Evolutionary conservation across 2,329 filamentous ascomycete genomes (phyloP).

Genomic region (Orbilia oligospora): DNA sequence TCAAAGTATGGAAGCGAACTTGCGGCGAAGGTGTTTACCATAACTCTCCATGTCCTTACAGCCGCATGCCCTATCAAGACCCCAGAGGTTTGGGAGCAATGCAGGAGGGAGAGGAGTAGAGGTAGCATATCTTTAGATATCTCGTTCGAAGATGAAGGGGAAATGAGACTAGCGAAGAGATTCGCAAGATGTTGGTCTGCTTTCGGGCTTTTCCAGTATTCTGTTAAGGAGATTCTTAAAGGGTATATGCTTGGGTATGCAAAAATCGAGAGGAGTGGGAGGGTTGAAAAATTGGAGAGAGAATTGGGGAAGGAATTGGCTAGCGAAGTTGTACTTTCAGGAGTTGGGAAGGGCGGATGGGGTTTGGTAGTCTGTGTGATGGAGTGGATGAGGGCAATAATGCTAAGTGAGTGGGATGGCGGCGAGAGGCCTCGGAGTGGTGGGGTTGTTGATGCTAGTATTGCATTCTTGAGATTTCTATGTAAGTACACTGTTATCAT

Average conservation of each 20-base stretch:
- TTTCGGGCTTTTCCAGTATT: constrained; percentile 46
- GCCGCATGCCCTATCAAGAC: constrained; percentile 57
- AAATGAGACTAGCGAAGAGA: constrained; percentile 62
- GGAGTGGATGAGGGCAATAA: constrained; percentile 81
- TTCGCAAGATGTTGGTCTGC: constrained; percentile 61
- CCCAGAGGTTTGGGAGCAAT: constrained; percentile 62
- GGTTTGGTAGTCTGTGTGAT: constrained; percentile 66
- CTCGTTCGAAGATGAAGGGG: constrained; percentile 65
- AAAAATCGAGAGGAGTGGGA: constrained; percentile 43
- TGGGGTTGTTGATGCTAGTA: constrained; percentile 80
- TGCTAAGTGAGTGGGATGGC: constrained; percentile 86
- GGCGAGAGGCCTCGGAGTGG: constrained; percentile 78
- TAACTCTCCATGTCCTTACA: constrained; percentile 63
- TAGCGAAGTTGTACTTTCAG: constrained; percentile 73
- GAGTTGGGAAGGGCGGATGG: constrained; percentile 71
- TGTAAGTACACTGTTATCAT: constrained; percentile 71
- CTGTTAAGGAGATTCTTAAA: constrained; percentile 53
- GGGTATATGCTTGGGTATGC: constrained; percentile 62
- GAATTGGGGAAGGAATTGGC: constrained; percentile 67
- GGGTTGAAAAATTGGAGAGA: constrained; percentile 56
- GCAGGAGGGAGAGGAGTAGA: constrained; percentile 59
- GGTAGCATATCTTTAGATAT: constrained; percentile 65
- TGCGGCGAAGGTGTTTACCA: constrained; percentile 62
- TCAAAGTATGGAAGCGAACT: constrained; percentile 49
- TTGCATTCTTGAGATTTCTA: constrained; percentile 80